A percentile compares a stretch with the other conserved stretches of the same genome.
phyloP scores from a whole-genome alignment of 2,329 filamentous ascomycete species.

The Fusarium beomiforme region DNA sequence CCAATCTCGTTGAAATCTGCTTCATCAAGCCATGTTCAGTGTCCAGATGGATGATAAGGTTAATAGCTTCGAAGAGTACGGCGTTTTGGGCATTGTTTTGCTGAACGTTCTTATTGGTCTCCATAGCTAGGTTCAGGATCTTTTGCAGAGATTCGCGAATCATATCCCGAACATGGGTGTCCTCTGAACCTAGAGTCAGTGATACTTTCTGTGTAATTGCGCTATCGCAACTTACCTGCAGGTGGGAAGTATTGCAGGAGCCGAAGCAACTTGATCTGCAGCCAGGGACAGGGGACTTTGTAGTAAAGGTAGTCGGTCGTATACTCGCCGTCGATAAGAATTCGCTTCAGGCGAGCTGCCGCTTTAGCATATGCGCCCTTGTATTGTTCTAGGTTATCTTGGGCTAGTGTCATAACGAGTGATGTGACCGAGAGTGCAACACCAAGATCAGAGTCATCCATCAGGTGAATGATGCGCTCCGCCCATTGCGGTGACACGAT shows the following conservation, averaged over 20 bases:
- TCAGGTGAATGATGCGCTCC: constrained; percentile 96
- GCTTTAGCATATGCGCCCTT: constrained; percentile 95
- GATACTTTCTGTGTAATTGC: background rate
- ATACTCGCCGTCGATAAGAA: constrained; percentile 90
- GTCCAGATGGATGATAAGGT: constrained; percentile 96
- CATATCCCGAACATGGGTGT: constrained; percentile 89
- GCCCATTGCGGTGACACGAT: constrained; percentile 98
- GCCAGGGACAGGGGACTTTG: constrained; percentile 99
- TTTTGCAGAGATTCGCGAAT: constrained; percentile 91
- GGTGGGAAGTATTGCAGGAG: constrained; percentile 96
- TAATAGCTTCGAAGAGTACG: constrained; percentile 97
- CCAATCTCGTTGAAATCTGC: constrained; percentile 89
- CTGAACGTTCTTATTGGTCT: constrained; percentile 97
- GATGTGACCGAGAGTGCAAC: constrained; percentile 96
- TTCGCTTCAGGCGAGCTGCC: constrained; percentile 86
- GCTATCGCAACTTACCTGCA: constrained; percentile 70
- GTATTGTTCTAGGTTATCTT: constrained; percentile 95
- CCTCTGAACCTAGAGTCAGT: constrained; percentile 66
- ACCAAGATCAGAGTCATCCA: constrained; percentile 95
- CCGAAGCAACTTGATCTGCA: constrained; percentile 93
- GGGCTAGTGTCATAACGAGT: constrained; percentile 90
- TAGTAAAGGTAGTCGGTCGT: constrained; percentile 96
- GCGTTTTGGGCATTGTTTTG: constrained; percentile 99
- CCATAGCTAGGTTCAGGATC: constrained; percentile 90
- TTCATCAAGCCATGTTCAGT: constrained; percentile 96